Conservation (phyloP, 306 rosid species). For the Medicago arabica region DNA sequence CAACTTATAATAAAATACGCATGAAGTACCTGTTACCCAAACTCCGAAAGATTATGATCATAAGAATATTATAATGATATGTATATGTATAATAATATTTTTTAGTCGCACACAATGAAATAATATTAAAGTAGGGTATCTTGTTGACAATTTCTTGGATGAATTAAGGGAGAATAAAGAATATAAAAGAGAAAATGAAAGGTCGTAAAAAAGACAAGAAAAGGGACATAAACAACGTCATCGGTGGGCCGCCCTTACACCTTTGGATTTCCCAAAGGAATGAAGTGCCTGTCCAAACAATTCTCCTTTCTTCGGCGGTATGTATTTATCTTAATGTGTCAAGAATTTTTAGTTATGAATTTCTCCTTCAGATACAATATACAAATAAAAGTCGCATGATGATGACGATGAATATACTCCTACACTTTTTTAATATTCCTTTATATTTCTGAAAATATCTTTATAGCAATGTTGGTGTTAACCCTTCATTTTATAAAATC, state of each 20-base stretch:
- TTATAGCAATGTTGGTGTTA: too few relatives aligned
- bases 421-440: background rate
- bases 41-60: too few relatives aligned
- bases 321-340: slow-evolving; percentile 34
- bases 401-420: background rate
- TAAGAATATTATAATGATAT: too few relatives aligned
- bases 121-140: background rate
- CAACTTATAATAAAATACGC: too few relatives aligned
- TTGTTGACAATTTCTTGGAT: slow-evolving; percentile 41
- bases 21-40: too few relatives aligned
- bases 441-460: background rate
- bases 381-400: background rate
- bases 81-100: too few relatives aligned
- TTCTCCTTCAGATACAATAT: background rate
- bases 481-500: too few relatives aligned
- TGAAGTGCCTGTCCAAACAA: slow-evolving; percentile 66
- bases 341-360: background rate
- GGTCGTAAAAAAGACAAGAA: slow-evolving; percentile 43
- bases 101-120: too few relatives aligned
- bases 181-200: slow-evolving; percentile 10
- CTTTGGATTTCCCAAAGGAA: slow-evolving; percentile 96
- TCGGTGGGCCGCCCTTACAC: slow-evolving; percentile 68
- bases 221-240: slow-evolving; percentile 64
- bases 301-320: slow-evolving; percentile 48
- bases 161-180: background rate